Evolutionary conservation across 371 early-diverging fungal species (phyloP).

Genomic region (Mortierella sp.): DNA sequence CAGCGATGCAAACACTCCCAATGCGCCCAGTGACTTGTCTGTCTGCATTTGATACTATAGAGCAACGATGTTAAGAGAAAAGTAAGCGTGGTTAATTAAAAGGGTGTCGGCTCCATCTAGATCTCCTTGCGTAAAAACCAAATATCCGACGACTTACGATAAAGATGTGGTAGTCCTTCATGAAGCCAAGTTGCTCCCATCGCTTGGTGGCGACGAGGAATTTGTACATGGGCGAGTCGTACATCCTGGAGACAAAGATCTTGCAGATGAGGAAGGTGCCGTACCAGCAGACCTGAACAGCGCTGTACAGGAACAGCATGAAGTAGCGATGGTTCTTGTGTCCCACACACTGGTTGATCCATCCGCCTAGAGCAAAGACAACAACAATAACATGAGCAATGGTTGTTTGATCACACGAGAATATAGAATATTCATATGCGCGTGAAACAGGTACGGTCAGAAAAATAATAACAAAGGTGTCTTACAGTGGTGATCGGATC

Average conservation of each 20-base stretch:
- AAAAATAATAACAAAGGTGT: not conserved
- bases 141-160: constrained; percentile 38
- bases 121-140: too few relatives aligned
- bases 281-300: constrained; percentile 74
- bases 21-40: constrained; percentile 70
- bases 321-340: constrained; percentile 81
- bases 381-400: not conserved
- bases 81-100: too few relatives aligned
- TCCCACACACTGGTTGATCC: constrained; percentile 86
- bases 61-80: too few relatives aligned
- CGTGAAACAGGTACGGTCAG: too few relatives aligned
- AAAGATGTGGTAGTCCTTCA: constrained; percentile 57
- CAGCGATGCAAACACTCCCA: constrained; percentile 73
- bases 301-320: constrained; percentile 72
- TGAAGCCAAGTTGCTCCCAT: constrained; percentile 63
- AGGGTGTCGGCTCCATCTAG: too few relatives aligned
- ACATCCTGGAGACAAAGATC: constrained; percentile 62
- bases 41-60: constrained; percentile 70
- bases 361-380: constrained; percentile 59
- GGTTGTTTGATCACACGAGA: not conserved
- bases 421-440: too few relatives aligned
- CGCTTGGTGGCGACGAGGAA: constrained; percentile 62
- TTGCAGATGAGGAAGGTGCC: constrained; percentile 72
- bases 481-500: constrained; percentile 81
- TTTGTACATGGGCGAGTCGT: constrained; percentile 46